Conservation (phyloP, 768 basidiomycete genomes). For the Trametes villosa region DNA sequence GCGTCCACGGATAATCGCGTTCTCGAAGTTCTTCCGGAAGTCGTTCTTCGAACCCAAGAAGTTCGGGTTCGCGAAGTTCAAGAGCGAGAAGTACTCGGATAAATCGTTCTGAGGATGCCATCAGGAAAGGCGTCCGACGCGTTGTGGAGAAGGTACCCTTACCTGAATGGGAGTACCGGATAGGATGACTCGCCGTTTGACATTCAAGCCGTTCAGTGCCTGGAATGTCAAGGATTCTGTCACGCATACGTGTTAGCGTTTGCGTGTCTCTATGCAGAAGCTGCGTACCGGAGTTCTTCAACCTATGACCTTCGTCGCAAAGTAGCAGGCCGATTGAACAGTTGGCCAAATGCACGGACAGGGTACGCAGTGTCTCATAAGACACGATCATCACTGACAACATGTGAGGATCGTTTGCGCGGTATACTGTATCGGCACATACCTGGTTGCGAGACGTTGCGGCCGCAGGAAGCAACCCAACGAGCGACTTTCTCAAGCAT, state of each 20-base stretch:
- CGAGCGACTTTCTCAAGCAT: constrained; percentile 78
- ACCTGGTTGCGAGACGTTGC: constrained; percentile 94
- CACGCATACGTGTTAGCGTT: neutral
- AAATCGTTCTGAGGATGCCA: constrained; percentile 73
- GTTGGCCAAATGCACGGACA: constrained; percentile 74
- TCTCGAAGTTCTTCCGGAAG: constrained; percentile 95
- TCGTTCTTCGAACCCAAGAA: constrained; percentile 87
- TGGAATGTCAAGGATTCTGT: constrained; percentile 87
- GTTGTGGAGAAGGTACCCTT: neutral
- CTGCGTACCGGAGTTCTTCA: constrained; percentile 88
- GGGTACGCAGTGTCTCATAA: constrained; percentile 90
- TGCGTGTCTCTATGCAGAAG: neutral
- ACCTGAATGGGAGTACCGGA: constrained; percentile 95
- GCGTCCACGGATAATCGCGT: constrained; percentile 86
- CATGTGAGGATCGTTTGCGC: neutral
- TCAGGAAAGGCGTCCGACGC: constrained; percentile 1
- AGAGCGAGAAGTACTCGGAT: constrained; percentile 91
- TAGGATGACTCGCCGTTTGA: constrained; percentile 89
- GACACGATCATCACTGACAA: constrained; percentile 94
- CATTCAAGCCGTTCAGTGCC: constrained; percentile 80
- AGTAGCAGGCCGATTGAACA: constrained; percentile 90
- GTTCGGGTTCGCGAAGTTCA: constrained; percentile 92
- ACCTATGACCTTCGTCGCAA: constrained; percentile 94
- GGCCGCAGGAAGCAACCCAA: constrained; percentile 88
- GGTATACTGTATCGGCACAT: constrained; percentile 18